A percentile compares a stretch with the other conserved stretches of the same genome.
Evolutionary conservation across 1,284 basidiomycete species (phyloP).

Genomic region (Kalmanozyma brasiliensis): DNA sequence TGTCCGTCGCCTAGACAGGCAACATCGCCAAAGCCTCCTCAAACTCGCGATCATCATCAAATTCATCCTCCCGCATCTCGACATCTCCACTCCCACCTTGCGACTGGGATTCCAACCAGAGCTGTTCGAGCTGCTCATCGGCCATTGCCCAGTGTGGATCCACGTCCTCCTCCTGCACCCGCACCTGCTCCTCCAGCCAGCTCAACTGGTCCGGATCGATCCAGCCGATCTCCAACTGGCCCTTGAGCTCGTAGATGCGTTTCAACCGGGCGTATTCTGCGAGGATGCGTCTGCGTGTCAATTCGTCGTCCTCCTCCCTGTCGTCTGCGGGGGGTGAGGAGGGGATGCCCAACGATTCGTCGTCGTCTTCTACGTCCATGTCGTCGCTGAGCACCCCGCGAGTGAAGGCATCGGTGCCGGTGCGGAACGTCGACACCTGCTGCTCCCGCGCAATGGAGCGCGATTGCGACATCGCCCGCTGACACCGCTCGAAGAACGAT

Average conservation of each 20-base stretch:
- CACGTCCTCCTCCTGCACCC: constrained; percentile 3
- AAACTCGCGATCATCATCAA: constrained; percentile 19
- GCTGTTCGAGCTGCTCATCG: constrained; percentile 33
- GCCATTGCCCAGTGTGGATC: constrained; percentile 22
- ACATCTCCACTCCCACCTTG: background rate
- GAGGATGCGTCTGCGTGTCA: constrained; percentile 34
- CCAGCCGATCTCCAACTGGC: constrained; percentile 46
- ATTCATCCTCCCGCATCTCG: constrained; percentile 6
- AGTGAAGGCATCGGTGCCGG: constrained; percentile 17
- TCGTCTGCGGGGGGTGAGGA: constrained; percentile 5
- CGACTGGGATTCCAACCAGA: constrained; percentile 27
- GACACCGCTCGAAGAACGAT: constrained; percentile 39
- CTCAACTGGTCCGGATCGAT: constrained; percentile 43
- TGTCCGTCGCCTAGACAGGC: constrained; percentile 11
- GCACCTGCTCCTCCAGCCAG: constrained; percentile 27
- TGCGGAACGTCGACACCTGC: constrained; percentile 13
- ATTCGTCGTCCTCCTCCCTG: constrained; percentile 40
- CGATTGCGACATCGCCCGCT: constrained; percentile 25
- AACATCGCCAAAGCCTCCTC: constrained; percentile 21
- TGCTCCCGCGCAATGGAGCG: background rate
- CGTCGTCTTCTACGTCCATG: constrained; percentile 18
- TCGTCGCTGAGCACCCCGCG: constrained; percentile 25
- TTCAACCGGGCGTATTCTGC: constrained; percentile 46
- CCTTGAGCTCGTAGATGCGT: constrained; percentile 42
- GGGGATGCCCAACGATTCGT: too few species aligned